Evolutionary conservation across 768 basidiomycete species (phyloP), one percentile per base, ranked within the genome.

Genomic region (Mycena crocata): DNA sequence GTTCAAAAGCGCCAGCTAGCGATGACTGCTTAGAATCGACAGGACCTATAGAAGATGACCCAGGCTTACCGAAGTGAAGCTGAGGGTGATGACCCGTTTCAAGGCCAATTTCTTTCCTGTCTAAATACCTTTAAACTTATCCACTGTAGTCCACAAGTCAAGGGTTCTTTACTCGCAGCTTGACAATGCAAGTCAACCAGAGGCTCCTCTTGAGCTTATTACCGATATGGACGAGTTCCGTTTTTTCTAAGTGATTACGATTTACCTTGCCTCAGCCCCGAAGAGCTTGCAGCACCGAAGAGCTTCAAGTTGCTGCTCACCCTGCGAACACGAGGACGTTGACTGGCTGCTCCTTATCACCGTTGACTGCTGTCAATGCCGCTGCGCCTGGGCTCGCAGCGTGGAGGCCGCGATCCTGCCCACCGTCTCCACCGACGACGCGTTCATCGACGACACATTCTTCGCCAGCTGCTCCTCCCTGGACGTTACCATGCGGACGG

Each of bases 341-440:
- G 80, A 83, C 55, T 82, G 82, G 42, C 77, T 86, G 35, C 71
- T 78, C 30, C 81, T 79, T 40, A 81, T 89, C 46, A 79, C 84
- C 45, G 78, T 81, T 37, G 84, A 87, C 66, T 80, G 86, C 21
- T 77, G 83, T 63, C 85, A 84, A 62, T 86, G 85, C 73, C 79
- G 82, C 42, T 86, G 86, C 71, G 79, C 78, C 31, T n/a, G 76
- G 75, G 23, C 78, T 87, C 66, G 81, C 84, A 65, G 71, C 68
- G 23, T 89, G 87, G 87, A 81, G 48, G 62, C 77, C 26, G 80
- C 82, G 7, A 75, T 88, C 60, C 51, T 73, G 46, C 49, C 46
- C 7, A 74, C 73, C 24, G 73, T 78, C 37, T 57, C 67, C 13
- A 62, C 74, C 65, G 49, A 76, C 65, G 44, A 69, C n/a, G 62